Evolutionary conservation across 805 yeast species (phyloP), one percentile per base, ranked within the genome.

Genomic region (Saccharomycopsis fibuligera): DNA sequence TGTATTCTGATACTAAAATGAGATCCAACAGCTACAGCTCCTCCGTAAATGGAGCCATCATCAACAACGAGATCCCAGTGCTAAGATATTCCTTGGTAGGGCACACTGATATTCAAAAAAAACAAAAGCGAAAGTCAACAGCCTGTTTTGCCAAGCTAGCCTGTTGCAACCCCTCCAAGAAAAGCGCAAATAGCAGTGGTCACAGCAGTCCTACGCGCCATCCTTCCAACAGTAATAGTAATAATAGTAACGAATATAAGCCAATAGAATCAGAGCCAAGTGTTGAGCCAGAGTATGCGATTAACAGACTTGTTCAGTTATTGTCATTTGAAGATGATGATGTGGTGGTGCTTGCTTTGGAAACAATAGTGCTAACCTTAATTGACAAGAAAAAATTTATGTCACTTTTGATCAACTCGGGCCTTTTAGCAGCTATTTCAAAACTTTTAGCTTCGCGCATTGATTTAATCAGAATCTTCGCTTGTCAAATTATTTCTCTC

Each of bases 401-500:
- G 44, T 33, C n/a, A 12, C 36, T 39, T 5, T 49, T 52, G 23
- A 17, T 52, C 3, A 37, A 40, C 16, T 31, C 36, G 19, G 55
- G 53, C 12, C 44, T 52, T 19, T 41, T 52, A n/a, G 17, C 43
- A 12, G 31, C 17, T 21, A 35, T 52, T 19, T 39, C 51, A 3
- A 33, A 44, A 24, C 27, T 49, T 24, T 43, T 52, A 17, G 22
- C 45, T n/a, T 44, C 51, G 2, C 47, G 30, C 10, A 36, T 49
- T 10, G 55, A 46, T 25, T 38, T 49, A 17, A 41, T 52, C 10
- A 30, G 55, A 14, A 52, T 52, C 19, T 52, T 49, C 35, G 29
- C 44, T 16, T 52, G 55, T 35, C 55, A 52, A 33, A 46, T 52
- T 16, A 41, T 52, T 10, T 47, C 51, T 5, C 43, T 52, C 4